Evolutionary conservation across 345 rosid species (phyloP).

Genomic region (Brassica carinata): DNA sequence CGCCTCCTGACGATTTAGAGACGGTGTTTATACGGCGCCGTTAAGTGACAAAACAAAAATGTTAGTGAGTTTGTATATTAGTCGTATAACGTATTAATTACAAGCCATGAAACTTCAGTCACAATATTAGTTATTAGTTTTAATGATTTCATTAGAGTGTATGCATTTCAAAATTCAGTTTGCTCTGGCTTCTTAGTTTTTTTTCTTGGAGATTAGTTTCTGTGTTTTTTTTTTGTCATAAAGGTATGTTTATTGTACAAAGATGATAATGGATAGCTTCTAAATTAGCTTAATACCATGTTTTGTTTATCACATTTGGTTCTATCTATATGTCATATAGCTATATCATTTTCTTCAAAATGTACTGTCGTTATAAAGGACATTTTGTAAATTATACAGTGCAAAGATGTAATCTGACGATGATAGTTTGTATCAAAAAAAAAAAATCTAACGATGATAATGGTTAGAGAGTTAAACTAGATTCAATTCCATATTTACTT

Average conservation of each 20-base stretch:
- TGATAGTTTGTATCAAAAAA: background rate
- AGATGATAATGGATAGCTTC: slow-evolving; percentile 9
- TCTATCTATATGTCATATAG: background rate
- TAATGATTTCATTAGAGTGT: slow-evolving; percentile 7
- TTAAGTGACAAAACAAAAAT: background rate
- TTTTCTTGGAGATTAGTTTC: slow-evolving; percentile 2
- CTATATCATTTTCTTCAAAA: background rate
- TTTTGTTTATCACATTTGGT: background rate
- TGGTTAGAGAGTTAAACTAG: background rate
- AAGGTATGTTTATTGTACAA: slow-evolving; percentile 22
- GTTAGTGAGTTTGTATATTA: slow-evolving; percentile 30
- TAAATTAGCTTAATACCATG: slow-evolving; percentile 7
- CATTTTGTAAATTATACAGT: background rate
- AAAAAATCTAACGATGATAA: background rate
- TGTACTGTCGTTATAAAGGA: background rate
- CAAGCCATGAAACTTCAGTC: slow-evolving; percentile 1
- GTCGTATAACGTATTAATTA: background rate
- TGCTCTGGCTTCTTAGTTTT: background rate
- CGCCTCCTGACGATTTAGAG: slow-evolving; percentile 77
- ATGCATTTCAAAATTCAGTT: slow-evolving; percentile 8
- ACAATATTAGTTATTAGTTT: background rate
- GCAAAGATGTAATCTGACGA: slow-evolving; percentile 14
- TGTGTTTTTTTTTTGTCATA: background rate
- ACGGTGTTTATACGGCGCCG: slow-evolving; percentile 62
- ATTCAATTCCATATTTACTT: background rate